Base-by-base conservation (phyloP, 1,139 yeast species). In the Suhomyces terraborum region DNA sequence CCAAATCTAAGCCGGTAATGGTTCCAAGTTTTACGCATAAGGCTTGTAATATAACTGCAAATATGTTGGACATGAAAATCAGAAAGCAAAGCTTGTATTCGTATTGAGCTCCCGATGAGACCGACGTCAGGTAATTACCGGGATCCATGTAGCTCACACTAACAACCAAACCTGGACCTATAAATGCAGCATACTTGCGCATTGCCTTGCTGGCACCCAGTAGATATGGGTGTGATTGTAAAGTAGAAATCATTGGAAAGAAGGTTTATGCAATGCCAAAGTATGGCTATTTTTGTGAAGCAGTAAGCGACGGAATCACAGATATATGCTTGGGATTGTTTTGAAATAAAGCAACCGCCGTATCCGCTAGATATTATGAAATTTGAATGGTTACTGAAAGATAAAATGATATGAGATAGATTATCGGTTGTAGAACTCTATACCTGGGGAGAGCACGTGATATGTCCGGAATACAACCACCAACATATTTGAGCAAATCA, bases 1-100 rank as follows among this genome's bases (percentile, higher is more conserved):
- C 97, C 46, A 89, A 66, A 59, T 89, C 96, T 38, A 85, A 73
- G 1, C 98, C 97, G 0, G 97, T 88, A 16, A 91, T 85, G 0
- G 89, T 80, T 1, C 94, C 94, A 35, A 85, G 61, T 52, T 83
- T 84, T 20, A 86, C 83, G 61, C 91, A 84, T 9, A 85, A 65
- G 41, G 82, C 75, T 56, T 85, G 94, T 41, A 84, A 65, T 21
- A 85, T 69, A 4, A 84, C 85, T 0, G 94, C 94, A 67, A 83
- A 79, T 16, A 84, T 53, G 50, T 84, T 85, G 8, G 89, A 78
- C 50, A 84, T 60, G 46, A 84, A 68, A 5, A 84, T 76, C 12
- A 85, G 70, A 53, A 83, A 81, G 46, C 85, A 61, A 29, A 84
- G 68, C 52, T 79, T 77, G 58, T 84, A 84, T 43, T 79, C 75